These are phyloP conservation scores for Agaricales sp. DNA, from an alignment of 1,284 basidiomycete species.

Conservation along the genomic window DNA sequence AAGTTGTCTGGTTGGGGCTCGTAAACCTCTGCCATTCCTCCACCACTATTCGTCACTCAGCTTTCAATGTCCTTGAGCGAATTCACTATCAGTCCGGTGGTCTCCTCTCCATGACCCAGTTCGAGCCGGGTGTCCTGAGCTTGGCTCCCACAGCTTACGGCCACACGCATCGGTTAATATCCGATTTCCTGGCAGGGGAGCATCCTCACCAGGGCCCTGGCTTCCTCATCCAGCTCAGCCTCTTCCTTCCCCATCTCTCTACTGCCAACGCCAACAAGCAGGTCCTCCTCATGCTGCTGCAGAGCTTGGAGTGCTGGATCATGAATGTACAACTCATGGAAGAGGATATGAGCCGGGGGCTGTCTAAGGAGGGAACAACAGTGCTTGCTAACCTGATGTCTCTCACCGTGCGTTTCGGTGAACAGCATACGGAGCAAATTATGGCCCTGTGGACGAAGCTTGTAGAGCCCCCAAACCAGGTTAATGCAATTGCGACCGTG, in stretches of 20 bases:
- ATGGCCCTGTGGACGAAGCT: conserved; percentile 74
- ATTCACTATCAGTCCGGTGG: conserved; percentile 58
- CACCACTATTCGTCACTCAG: conserved; percentile 57
- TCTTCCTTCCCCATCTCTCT: conserved; percentile 66
- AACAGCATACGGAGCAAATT: conserved; percentile 75
- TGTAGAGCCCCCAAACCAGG: conserved; percentile 57
- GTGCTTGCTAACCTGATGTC: conserved; percentile 80
- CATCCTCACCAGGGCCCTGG: conserved; percentile 63
- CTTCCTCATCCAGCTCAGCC: conserved; percentile 67
- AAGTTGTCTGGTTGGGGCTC: conserved; percentile 74
- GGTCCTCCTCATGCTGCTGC: conserved; percentile 47
- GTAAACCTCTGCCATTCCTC: conserved; percentile 80
- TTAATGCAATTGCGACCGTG: conserved; percentile 74
- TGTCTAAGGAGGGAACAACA: conserved; percentile 52
- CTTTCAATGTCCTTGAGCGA: conserved; percentile 73
- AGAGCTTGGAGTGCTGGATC: conserved; percentile 77
- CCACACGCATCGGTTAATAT: conserved; percentile 70
- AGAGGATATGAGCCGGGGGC: conserved; percentile 40
- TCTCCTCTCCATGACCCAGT: conserved; percentile 53
- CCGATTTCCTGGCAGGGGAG: conserved; percentile 72
- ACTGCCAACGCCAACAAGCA: conserved; percentile 30
- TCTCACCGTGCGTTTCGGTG: conserved; percentile 72
- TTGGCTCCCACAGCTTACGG: conserved; percentile 71
- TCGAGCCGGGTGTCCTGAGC: conserved; percentile 73
- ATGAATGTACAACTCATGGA: conserved; percentile 62